Evolutionary conservation across 1,284 basidiomycete species (phyloP).

Genomic region (Porogramme epimiltina): DNA sequence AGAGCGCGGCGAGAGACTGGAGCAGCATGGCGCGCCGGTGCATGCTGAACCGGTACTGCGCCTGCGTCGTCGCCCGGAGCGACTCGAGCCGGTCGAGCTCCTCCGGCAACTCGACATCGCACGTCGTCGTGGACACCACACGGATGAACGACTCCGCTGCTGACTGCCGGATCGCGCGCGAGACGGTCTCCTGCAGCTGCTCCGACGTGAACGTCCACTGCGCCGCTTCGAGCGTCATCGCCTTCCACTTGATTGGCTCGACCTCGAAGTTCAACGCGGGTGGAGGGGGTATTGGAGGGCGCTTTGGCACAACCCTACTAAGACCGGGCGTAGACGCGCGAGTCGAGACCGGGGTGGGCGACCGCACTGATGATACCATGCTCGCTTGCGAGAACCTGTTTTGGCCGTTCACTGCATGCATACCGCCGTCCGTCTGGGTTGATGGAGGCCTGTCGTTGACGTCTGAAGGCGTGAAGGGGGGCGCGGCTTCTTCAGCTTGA

Average conservation of each 20-base stretch:
- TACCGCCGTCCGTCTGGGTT: not conserved
- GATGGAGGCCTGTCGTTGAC: not conserved
- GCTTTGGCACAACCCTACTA: constrained; percentile 26
- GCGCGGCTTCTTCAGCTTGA: too few relatives aligned
- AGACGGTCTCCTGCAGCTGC: constrained; percentile 74
- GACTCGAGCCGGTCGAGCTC: constrained; percentile 58
- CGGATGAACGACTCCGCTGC: constrained; percentile 74
- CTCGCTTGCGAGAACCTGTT: constrained; percentile 6
- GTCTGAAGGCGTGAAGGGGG: too few relatives aligned
- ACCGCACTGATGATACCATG: not conserved
- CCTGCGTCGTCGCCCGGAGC: constrained; percentile 46
- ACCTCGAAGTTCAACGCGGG: constrained; percentile 59
- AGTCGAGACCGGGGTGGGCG: constrained; percentile 21
- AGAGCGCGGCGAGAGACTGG: constrained; percentile 52
- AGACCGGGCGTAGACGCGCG: constrained; percentile 29
- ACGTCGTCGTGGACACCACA: constrained; percentile 58
- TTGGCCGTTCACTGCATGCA: not conserved
- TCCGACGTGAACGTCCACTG: constrained; percentile 72
- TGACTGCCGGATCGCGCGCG: constrained; percentile 69
- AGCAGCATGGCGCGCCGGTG: constrained; percentile 72
- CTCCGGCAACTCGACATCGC: constrained; percentile 57
- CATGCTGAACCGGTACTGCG: constrained; percentile 68
- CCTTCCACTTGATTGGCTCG: constrained; percentile 59
- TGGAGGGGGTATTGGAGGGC: constrained; percentile 42
- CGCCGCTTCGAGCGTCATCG: constrained; percentile 70